Evolutionary conservation across 73 alveolate genomes (phyloP), one percentile per base, ranked within the genome.

Genomic region (Tetrahymena elliotti): DNA sequence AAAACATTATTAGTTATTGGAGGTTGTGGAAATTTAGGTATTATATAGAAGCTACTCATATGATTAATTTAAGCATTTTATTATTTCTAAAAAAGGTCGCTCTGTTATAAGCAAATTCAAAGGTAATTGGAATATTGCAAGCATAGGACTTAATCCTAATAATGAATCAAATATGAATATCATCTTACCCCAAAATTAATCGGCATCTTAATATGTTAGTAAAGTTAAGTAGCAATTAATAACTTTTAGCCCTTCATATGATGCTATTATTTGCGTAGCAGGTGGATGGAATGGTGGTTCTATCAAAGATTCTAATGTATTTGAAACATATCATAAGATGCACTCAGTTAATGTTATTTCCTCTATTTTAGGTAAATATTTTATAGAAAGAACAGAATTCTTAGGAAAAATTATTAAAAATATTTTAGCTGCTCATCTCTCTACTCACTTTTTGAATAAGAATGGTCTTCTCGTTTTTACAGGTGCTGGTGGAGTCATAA

Each of bases 221-320:
- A 36, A 68, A 27, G 88, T 68, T 10, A 68, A 68, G 6, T 31
- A 68, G 36, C 15, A 68, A 68, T 68, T 68, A 16, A 68, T 22
- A 68, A 68, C 20, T 10, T 68, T 68, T 16, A 68, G 88, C n/a
- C 38, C 39, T 52, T 95, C 95, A 95, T 96, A 68, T 94, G 94
- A 94, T 83, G 93, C 98, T 41, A 95, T 98, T 9, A 52, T 98
- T 18, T 97, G 99, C 35, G 98, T 97, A 22, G 99, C 99, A 33
- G 99, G 99, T 36, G 99, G 99, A 27, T 98, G 98, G 97, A 96
- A 93, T 37, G 97, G 98, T 5, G 99, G 99, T 3, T 84, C 97
- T 9, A 95, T 97, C 31, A 96, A 95, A 83, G 98, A 98, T 34
- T 93, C 83, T 11, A 97, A 97, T 18, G 93, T 98, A 10, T 93